These are phyloP conservation scores for Fusarium pseudocircinatum DNA, from an alignment of 2,329 filamentous ascomycete genomes.

Conservation along the genomic window DNA sequence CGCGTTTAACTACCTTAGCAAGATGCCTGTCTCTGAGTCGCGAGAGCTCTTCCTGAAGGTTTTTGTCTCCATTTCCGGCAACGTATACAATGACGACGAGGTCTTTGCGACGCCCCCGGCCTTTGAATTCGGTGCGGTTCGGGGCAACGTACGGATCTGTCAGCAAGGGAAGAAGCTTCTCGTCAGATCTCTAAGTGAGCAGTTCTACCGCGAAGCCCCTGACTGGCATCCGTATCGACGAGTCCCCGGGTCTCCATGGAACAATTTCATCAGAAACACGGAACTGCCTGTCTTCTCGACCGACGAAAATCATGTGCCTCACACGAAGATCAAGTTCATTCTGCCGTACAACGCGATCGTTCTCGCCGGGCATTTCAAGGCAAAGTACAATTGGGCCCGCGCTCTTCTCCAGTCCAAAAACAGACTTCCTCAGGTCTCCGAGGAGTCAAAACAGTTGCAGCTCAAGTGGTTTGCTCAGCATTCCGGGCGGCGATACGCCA, in stretches of 20 bases:
- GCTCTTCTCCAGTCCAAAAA: neutral
- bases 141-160: slow-evolving; percentile 31
- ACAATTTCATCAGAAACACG: slow-evolving; percentile 37
- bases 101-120: neutral
- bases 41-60: slow-evolving; percentile 9
- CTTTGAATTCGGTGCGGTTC: slow-evolving; percentile 35
- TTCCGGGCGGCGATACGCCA: neutral
- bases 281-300: slow-evolving; percentile 1
- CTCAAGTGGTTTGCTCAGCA: neutral
- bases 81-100: neutral
- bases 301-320: neutral
- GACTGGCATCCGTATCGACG: slow-evolving; percentile 34
- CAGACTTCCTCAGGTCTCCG: neutral
- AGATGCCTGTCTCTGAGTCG: neutral
- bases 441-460: neutral
- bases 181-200: slow-evolving; percentile 12
- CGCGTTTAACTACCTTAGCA: neutral
- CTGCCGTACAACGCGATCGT: neutral
- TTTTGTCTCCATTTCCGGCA: neutral
- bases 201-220: slow-evolving; percentile 19
- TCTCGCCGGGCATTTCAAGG: neutral
- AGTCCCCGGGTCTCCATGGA: slow-evolving; percentile 39
- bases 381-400: neutral
- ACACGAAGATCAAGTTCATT: neutral
- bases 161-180: slow-evolving; percentile 28